Conservation (phyloP, 345 rosid genomes). For the Camelina laxa region DNA sequence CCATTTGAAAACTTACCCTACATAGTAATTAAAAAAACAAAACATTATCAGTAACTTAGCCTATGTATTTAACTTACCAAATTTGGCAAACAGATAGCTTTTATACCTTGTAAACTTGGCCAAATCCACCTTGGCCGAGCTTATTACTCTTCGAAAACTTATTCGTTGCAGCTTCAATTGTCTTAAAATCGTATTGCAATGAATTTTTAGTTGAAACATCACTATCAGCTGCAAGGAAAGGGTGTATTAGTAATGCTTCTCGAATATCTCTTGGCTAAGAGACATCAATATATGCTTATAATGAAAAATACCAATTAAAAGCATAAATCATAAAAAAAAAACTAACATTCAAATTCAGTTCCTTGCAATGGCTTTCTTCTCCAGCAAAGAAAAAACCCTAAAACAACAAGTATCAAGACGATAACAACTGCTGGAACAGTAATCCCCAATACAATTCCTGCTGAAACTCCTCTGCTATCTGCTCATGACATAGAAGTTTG, state of each 20-base stretch:
- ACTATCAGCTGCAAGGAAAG: conserved; percentile 40
- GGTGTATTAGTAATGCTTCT: conserved; percentile 11
- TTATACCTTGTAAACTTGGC: conserved; percentile 63
- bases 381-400: conserved; percentile 12
- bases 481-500: not conserved
- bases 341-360: conserved; percentile 33
- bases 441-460: conserved; percentile 15
- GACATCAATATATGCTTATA: not conserved
- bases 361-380: conserved; percentile 25
- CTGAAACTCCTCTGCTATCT: conserved; percentile 34
- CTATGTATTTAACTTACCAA: not conserved
- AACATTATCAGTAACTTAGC: not conserved
- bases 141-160: conserved; percentile 53
- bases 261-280: not conserved
- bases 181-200: conserved; percentile 46
- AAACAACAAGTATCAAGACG: conserved; percentile 15
- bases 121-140: conserved; percentile 78
- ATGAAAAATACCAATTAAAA: not conserved
- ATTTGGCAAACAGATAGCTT: not conserved
- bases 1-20: conserved; percentile 45
- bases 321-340: not conserved
- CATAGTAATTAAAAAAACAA: not conserved
- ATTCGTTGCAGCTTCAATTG: conserved; percentile 53
- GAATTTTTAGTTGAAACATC: conserved; percentile 46
- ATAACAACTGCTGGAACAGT: not conserved